A percentile compares a stretch with the other conserved stretches of the same genome.
These are phyloP conservation scores for Phytophthora europaea DNA, from an alignment of 352 stramenopile species.

Conservation along the genomic window DNA sequence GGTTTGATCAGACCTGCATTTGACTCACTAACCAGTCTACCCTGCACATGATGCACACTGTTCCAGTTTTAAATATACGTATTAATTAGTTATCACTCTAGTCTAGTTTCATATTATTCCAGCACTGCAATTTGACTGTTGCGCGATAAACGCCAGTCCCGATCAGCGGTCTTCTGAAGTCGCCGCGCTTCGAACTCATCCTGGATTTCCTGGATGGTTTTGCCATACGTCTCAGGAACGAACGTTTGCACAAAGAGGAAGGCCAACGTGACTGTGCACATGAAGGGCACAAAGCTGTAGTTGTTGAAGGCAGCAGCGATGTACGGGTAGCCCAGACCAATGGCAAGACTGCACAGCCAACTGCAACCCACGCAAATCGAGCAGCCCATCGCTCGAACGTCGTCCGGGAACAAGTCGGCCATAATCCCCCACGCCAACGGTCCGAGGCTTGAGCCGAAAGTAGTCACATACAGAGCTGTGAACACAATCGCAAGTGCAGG, in stretches of 20 bases:
- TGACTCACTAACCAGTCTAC: too few species aligned
- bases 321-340: conserved; percentile 70
- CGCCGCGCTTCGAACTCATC: conserved; percentile 41
- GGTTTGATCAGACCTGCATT: too few species aligned
- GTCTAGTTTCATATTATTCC: conserved; percentile 24
- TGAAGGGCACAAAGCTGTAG: conserved; percentile 66
- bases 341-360: conserved; percentile 59
- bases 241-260: conserved; percentile 51
- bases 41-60: too few species aligned
- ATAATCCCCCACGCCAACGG: conserved; percentile 65
- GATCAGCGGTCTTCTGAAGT: conserved; percentile 12
- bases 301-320: conserved; percentile 50
- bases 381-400: conserved; percentile 57
- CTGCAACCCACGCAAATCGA: conserved; percentile 62
- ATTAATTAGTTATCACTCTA: conserved; percentile 16
- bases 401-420: conserved; percentile 67
- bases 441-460: conserved; percentile 58
- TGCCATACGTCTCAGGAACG: conserved; percentile 73
- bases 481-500: conserved; percentile 59
- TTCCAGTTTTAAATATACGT: background rate
- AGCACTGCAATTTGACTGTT: conserved; percentile 38
- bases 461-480: conserved; percentile 59
- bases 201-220: conserved; percentile 75
- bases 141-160: conserved; percentile 26
- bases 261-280: conserved; percentile 53